Evolutionary conservation across 2,329 filamentous ascomycete species (phyloP), one percentile per base, ranked within the genome.

Genomic region (Colletotrichum noveboracense): DNA sequence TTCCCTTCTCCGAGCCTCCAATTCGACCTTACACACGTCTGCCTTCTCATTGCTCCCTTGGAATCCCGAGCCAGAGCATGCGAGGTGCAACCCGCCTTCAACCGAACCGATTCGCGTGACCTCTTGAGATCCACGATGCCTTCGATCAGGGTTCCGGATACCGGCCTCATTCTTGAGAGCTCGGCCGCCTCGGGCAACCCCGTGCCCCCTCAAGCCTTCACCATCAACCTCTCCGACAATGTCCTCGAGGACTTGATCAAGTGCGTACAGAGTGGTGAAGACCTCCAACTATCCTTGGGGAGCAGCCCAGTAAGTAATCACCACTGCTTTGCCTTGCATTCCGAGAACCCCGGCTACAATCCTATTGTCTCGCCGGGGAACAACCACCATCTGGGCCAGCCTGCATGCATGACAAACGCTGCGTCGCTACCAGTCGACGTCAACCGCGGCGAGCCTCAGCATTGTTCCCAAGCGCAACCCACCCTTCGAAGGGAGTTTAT

Each of bases 231-330:
- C 77, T 88, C 86, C 79, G 88, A 92, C 81, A 86, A 85, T 80
- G 86, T 91, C 67, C 89, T 93, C 79, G 90, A 92, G 81, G 87
- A 91, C 77, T 90, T 93, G 88, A 92, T 93, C 78, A 87, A 87
- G 82, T 91, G 89, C 79, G 87, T 90, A 52, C 89, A 89, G 79
- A 87, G 88, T 84, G 91, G 90, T 66, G 87, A 90, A 71, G 85
- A 88, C 61, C 87, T 93, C 69, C 86, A 91, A 79, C 85, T 93
- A 79, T 88, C 89, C 7, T 83, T 93, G 76, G 92, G 92, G 55
- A 86, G 85, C 79, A 87, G 84, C 79, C 91, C 91, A 48, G 92
- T 93, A 90, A 88, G 91, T 88, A 55, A 13, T 30, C 13, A 24
- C 26, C 62, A 38, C 32, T 70, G 18, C 60, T 30, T 61, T 62